Percentiles rank a stretch among this genome's conserved stretches.
Conservation (phyloP, 768 basidiomycete species). For the Austroboletus festivus region DNA sequence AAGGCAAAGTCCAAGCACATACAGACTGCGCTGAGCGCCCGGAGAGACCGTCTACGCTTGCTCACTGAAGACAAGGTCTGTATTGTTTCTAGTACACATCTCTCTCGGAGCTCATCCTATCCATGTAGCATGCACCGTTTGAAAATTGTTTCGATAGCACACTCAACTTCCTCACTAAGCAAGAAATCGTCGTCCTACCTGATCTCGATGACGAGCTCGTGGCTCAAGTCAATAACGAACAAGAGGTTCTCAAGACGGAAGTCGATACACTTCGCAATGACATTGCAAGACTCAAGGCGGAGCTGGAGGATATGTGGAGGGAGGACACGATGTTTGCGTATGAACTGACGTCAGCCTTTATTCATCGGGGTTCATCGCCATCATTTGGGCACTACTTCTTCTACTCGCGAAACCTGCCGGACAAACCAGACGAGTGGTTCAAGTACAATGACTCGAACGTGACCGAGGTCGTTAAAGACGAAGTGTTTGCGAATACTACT, state of each 20-base stretch:
- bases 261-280: constrained; percentile 52
- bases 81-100: constrained; percentile 1
- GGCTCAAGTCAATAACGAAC: constrained; percentile 51
- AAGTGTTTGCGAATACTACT: constrained; percentile 88
- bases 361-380: constrained; percentile 86
- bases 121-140: constrained; percentile 57
- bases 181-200: constrained; percentile 42
- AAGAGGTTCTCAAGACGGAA: constrained; percentile 48
- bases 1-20: constrained; percentile 67
- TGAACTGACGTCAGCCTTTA: constrained; percentile 91
- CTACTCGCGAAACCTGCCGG: constrained; percentile 85
- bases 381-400: constrained; percentile 96
- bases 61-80: constrained; percentile 72
- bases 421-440: constrained; percentile 82
- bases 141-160: constrained; percentile 53
- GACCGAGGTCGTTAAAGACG: constrained; percentile 67
- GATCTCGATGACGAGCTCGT: constrained; percentile 63
- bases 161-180: constrained; percentile 52
- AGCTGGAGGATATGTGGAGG: constrained; percentile 74
- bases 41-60: constrained; percentile 64
- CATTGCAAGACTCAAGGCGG: constrained; percentile 55
- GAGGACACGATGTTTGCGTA: constrained; percentile 68
- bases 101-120: not conserved
- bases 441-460: constrained; percentile 96
- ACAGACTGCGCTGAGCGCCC: constrained; percentile 59